Conservation (phyloP, 148 eudicot species). For the Rhododendron mucronatum region DNA sequence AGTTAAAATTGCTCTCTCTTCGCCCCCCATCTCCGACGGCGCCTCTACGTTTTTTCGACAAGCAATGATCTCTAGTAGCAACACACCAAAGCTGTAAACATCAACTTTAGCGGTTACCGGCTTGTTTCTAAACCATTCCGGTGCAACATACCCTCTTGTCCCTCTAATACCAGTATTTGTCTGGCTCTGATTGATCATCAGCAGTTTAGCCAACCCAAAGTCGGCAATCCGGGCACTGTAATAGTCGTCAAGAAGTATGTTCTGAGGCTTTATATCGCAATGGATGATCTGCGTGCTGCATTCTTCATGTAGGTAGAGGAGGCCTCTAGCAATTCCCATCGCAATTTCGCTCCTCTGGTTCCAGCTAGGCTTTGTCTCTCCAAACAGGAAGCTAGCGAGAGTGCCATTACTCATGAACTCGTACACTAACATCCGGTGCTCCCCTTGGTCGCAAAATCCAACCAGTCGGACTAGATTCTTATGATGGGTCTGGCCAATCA, state of each 20-base stretch:
- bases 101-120: constrained; percentile 12
- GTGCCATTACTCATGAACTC: constrained; percentile 16
- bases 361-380: constrained; percentile 1
- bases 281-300: constrained; percentile 14
- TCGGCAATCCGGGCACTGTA: constrained; percentile 1
- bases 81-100: constrained; percentile 17
- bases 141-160: constrained; percentile 19
- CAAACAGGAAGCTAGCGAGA: neutral
- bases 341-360: constrained; percentile 3
- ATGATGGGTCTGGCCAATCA: constrained; percentile 14
- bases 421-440: constrained; percentile 8
- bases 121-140: constrained; percentile 11
- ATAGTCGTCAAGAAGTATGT: constrained; percentile 7
- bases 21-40: neutral
- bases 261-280: constrained; percentile 15
- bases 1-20: neutral
- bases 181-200: neutral
- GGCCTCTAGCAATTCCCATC: constrained; percentile 17
- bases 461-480: constrained; percentile 11
- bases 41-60: constrained; percentile 1
- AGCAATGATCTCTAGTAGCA: constrained; percentile 15
- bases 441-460: constrained; percentile 15
- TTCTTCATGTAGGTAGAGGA: constrained; percentile 17
- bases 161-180: constrained; percentile 16
- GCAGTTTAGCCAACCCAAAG: constrained; percentile 17